Evolutionary conservation across 768 basidiomycete species (phyloP).

Genomic region (Amylocystis lapponica): DNA sequence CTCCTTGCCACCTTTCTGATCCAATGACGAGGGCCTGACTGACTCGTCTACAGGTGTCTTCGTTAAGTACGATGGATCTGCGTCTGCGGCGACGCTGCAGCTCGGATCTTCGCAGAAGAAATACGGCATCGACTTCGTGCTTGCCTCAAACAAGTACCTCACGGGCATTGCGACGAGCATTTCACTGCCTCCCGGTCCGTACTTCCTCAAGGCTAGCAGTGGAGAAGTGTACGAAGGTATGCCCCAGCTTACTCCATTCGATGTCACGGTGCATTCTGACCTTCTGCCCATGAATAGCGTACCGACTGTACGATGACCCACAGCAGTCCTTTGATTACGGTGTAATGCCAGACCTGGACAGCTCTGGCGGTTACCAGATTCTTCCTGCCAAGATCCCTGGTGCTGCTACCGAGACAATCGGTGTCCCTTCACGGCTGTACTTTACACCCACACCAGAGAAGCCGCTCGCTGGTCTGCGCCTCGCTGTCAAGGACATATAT

Average conservation of each 20-base stretch:
- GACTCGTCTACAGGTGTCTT: conserved; percentile 16
- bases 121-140: conserved; percentile 12
- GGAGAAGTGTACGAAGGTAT: conserved; percentile 24
- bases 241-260: not conserved
- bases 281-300: conserved; percentile 17
- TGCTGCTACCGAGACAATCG: conserved; percentile 29
- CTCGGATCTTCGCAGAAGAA: conserved; percentile 1
- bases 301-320: conserved; percentile 37
- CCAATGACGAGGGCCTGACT: not conserved
- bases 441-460: conserved; percentile 23
- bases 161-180: conserved; percentile 10
- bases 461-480: conserved; percentile 39
- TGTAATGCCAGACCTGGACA: conserved; percentile 33
- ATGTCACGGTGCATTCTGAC: not conserved
- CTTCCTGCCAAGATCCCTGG: conserved; percentile 19
- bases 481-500: conserved; percentile 45
- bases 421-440: conserved; percentile 45
- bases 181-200: conserved; percentile 19
- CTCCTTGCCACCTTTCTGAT: not conserved
- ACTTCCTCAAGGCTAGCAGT: conserved; percentile 17
- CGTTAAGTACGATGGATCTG: conserved; percentile 14
- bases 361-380: conserved; percentile 24
- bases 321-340: conserved; percentile 41
- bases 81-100: conserved; percentile 6
- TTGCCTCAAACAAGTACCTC: conserved; percentile 8